Evolutionary conservation across 2,329 filamentous ascomycete species (phyloP).

Genomic region (Paracoccidioides lutzii): DNA sequence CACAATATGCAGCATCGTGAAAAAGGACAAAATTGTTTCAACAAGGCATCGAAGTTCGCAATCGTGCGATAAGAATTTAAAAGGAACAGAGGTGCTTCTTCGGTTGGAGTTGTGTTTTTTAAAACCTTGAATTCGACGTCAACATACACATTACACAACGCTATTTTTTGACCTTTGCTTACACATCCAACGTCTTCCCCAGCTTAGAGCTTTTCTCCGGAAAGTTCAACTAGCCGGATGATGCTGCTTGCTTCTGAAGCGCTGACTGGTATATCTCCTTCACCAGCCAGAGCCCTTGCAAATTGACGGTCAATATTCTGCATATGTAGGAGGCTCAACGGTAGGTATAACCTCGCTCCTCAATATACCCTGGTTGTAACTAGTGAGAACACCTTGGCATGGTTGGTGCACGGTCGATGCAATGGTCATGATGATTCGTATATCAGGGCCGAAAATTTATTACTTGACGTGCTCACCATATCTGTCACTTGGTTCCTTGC

Average conservation of each 20-base stretch:
- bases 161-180: neutral
- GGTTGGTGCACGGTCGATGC: neutral
- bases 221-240: conserved; percentile 44
- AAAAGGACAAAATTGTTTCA: neutral
- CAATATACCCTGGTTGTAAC: conserved; percentile 41
- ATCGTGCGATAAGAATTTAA: neutral
- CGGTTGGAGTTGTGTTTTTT: neutral
- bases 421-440: neutral
- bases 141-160: neutral
- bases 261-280: conserved; percentile 42
- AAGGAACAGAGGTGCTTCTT: neutral
- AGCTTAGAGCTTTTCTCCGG: conserved; percentile 41
- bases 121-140: neutral
- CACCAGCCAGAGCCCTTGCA: conserved; percentile 40
- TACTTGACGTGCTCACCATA: conserved; percentile 33
- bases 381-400: conserved; percentile 36
- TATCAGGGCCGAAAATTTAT: neutral
- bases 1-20: neutral
- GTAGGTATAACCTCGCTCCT: conserved; percentile 43
- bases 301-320: conserved; percentile 49
- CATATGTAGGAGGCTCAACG: conserved; percentile 54
- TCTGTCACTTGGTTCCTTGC: conserved; percentile 46
- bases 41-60: neutral
- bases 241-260: conserved; percentile 41
- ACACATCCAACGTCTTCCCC: conserved; percentile 36